These are phyloP conservation scores for Didymella exigua DNA, from an alignment of 2,329 filamentous ascomycete species.

Conservation along the genomic window DNA sequence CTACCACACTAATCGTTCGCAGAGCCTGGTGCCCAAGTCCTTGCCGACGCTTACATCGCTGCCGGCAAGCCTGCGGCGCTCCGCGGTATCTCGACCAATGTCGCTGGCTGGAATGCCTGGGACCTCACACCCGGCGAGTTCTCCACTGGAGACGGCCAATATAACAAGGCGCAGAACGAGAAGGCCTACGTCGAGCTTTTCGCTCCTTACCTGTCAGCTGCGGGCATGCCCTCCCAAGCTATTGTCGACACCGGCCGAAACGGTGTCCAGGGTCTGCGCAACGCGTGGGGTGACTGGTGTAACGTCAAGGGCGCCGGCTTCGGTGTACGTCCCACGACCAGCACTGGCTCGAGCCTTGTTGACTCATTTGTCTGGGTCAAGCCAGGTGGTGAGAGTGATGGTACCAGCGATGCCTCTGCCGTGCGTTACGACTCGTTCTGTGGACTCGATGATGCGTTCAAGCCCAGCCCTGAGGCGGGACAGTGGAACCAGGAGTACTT, in stretches of 20 bases:
- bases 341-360: conserved; percentile 62
- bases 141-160: conserved; percentile 43
- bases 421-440: conserved; percentile 63
- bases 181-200: conserved; percentile 59
- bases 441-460: conserved; percentile 59
- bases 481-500: conserved; percentile 65
- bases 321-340: conserved; percentile 63
- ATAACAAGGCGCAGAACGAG: conserved; percentile 58
- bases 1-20: conserved; percentile 13
- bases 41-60: conserved; percentile 55
- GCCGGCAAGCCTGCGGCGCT: conserved; percentile 56
- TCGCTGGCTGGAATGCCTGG: conserved; percentile 65
- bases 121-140: conserved; percentile 50
- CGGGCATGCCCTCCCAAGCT: conserved; percentile 60
- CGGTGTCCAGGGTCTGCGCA: conserved; percentile 55
- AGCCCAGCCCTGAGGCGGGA: conserved; percentile 72
- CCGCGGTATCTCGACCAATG: conserved; percentile 62
- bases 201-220: conserved; percentile 54
- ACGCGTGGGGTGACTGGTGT: conserved; percentile 68
- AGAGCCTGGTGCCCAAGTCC: conserved; percentile 58
- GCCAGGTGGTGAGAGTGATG: conserved; percentile 65
- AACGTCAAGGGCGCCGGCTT: conserved; percentile 70
- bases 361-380: conserved; percentile 76
- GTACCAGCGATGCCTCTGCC: conserved; percentile 52
- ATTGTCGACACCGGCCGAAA: conserved; percentile 65